phyloP scores from a whole-genome alignment of 202 grass and related monocot genomes.

The Brachypodium distachyon region DNA sequence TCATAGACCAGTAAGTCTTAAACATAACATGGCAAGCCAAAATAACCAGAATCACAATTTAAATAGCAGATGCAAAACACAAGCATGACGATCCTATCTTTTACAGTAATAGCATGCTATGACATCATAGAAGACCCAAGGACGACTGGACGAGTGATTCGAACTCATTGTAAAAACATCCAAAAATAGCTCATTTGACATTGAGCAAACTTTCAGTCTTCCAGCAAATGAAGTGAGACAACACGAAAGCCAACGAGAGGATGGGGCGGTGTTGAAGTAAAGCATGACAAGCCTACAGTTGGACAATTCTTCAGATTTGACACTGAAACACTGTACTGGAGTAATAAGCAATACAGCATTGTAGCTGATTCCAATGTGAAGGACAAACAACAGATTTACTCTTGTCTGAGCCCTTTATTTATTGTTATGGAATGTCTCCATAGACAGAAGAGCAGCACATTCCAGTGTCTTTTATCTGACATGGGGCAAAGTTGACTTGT shows the following conservation, averaged over 20 bases:
- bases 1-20: not conserved
- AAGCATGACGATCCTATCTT: not conserved
- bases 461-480: not conserved
- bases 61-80: not conserved
- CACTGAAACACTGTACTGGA: not conserved
- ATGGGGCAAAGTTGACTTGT: not conserved
- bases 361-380: not conserved
- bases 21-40: conserved; percentile 3
- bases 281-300: not conserved
- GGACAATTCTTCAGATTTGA: not conserved
- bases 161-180: not conserved
- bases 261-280: not conserved
- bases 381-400: not conserved
- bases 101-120: not conserved
- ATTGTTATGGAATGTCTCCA: not conserved
- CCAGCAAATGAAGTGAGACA: not conserved
- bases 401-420: not conserved
- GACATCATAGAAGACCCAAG: not conserved
- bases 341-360: not conserved
- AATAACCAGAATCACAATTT: not conserved
- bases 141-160: not conserved
- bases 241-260: not conserved
- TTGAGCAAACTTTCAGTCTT: not conserved
- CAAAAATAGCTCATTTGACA: not conserved
- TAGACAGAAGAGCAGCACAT: not conserved